Percentiles rank a stretch among this genome's conserved stretches.
Evolutionary conservation across 768 basidiomycete species (phyloP).

Genomic region (Gautieria morchelliformis): DNA sequence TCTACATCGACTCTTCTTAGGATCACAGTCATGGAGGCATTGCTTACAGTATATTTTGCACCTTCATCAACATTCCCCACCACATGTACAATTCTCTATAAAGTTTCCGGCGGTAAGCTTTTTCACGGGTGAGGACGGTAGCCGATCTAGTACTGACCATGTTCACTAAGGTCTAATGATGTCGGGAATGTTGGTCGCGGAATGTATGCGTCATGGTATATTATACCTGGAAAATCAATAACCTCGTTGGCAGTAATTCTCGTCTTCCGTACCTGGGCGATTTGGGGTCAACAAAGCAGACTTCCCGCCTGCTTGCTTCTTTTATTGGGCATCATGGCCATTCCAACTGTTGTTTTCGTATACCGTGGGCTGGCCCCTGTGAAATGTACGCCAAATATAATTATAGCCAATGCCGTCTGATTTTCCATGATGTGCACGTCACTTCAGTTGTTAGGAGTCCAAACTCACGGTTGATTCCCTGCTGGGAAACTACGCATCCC

Average conservation of each 20-base stretch:
- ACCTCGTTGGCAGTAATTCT: background rate
- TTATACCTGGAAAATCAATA: background rate
- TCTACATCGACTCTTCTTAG: background rate
- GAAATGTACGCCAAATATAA: background rate
- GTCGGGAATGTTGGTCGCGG: background rate
- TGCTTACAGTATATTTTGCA: background rate
- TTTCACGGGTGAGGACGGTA: too few species aligned
- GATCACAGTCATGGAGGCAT: background rate
- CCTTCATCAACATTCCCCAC: background rate
- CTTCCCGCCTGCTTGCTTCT: background rate
- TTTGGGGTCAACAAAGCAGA: background rate
- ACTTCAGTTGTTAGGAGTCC: background rate
- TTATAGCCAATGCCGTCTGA: background rate
- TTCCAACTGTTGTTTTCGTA: background rate
- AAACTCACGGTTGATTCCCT: background rate
- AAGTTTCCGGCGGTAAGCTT: too few species aligned
- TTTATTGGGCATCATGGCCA: background rate
- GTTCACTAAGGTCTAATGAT: background rate
- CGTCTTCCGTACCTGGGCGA: conserved; percentile 4
- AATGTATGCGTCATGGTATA: background rate
- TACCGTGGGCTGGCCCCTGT: background rate
- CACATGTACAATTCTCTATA: background rate
- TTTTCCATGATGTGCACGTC: background rate
- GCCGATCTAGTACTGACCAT: background rate
- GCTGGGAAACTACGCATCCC: background rate